Evolutionary conservation across 345 rosid genomes (phyloP).

Genomic region (Gossypium australe): DNA sequence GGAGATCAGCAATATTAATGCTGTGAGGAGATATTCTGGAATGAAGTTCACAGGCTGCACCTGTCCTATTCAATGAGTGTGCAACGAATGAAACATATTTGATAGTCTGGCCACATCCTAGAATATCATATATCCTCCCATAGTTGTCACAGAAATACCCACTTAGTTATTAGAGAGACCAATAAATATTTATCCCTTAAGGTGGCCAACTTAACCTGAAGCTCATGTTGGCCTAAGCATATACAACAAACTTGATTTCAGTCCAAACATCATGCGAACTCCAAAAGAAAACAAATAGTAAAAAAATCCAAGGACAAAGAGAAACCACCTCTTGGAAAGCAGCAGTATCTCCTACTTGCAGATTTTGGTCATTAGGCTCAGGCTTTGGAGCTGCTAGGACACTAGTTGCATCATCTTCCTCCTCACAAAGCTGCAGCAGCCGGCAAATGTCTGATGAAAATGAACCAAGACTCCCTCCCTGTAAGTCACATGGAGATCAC

Average conservation of each 20-base stretch:
- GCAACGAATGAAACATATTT: not conserved
- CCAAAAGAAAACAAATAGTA: not conserved
- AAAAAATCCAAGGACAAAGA: not conserved
- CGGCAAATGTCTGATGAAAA: conserved; percentile 91
- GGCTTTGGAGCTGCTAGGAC: conserved; percentile 74
- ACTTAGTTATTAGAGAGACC: not conserved
- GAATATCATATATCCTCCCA: not conserved
- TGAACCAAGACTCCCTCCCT: conserved; percentile 83
- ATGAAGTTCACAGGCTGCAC: not conserved
- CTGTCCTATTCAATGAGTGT: not conserved
- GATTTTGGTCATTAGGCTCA: conserved; percentile 76
- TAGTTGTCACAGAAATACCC: not conserved
- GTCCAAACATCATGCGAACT: not conserved
- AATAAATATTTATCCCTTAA: not conserved
- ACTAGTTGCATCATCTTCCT: conserved; percentile 98
- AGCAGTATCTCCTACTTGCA: conserved; percentile 40
- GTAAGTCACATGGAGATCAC: conserved; percentile 18
- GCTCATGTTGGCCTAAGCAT: not conserved
- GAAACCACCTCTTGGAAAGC: conserved; percentile 59
- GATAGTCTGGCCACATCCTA: not conserved
- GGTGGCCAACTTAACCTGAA: not conserved
- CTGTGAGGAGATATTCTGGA: not conserved
- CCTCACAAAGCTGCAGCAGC: conserved; percentile 84
- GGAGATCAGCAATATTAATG: not conserved
- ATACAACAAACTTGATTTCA: not conserved